Base-by-base conservation (phyloP, 129 eudicot species). In the Pseudognaphalium luteoalbum region DNA sequence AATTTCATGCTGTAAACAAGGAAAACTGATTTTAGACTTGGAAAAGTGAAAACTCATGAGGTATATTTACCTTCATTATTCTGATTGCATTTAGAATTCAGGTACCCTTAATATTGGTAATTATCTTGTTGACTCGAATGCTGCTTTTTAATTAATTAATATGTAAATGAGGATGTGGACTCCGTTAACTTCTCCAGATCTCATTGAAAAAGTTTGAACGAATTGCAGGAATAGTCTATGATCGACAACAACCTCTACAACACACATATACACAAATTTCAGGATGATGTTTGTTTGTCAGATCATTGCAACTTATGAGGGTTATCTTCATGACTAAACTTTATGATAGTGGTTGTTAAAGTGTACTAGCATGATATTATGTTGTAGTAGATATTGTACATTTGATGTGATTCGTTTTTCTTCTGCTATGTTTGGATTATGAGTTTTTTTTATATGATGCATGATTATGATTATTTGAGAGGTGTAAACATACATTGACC, bases 1-100 rank as follows among this genome's bases (percentile, higher is more conserved):
- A 86, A 60, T 88, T 81, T 80, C 94, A 92, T 42, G 81, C 73
- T 17, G 71, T 44, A 2, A 80, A 84, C 50, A 68, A 81, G 72
- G 71, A 82, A 73, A 77, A 78, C 20, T 77, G 61, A 68, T 77
- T 12, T 4, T 10, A 66, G 32, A 71, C 42, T 4, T 15, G 66
- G 6, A 72, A 28, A 72, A 2, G 66, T 57, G 66, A 20, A 72
- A 57, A 11, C 67, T 34, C 65, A 32, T 57, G 42, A 59, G 76
- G 81, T 68, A 39, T 37, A 39, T 39, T 22, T 33, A 47, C 22
- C 50, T 64, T 22, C 37, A 5, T 65, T n/a, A 32, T 12, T 75
- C 33, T 6, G 6, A 9, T 19, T 32, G 60, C 60, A 14, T 54
- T 54, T 54, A 10, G 7, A 61, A 12, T 14, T 12, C n/a, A 8